A percentile compares a stretch with the other conserved stretches of the same genome.
Evolutionary conservation across 2,329 filamentous ascomycete genomes (phyloP).

Genomic region (Monosporascus cannonballus): DNA sequence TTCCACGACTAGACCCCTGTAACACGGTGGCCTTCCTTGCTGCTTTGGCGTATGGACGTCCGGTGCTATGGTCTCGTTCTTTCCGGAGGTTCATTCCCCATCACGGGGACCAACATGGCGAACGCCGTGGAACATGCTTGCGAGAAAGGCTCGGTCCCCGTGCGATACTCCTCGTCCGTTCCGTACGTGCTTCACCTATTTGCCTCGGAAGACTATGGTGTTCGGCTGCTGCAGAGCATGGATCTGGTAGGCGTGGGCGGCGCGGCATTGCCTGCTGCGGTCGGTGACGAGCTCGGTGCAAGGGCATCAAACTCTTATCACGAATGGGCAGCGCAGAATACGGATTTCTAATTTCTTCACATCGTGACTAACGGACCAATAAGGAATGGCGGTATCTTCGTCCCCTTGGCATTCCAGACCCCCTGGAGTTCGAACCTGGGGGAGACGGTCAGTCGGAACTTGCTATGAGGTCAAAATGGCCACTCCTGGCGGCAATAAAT

Average conservation of each 20-base stretch:
- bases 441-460: constrained; percentile 43
- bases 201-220: constrained; percentile 33
- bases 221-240: constrained; percentile 43
- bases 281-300: constrained; percentile 48
- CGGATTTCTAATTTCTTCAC: constrained; percentile 58
- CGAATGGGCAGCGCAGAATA: constrained; percentile 62
- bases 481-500: constrained; percentile 52
- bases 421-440: constrained; percentile 41
- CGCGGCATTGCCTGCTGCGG: constrained; percentile 45
- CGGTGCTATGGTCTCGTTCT: constrained; percentile 54
- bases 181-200: constrained; percentile 53
- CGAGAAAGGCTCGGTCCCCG: constrained; percentile 13
- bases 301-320: constrained; percentile 51
- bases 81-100: constrained; percentile 50
- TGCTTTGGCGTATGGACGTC: constrained; percentile 57
- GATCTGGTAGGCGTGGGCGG: constrained; percentile 59
- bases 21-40: constrained; percentile 60
- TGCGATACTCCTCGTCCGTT: constrained; percentile 57
- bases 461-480: constrained; percentile 50
- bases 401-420: constrained; percentile 20
- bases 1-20: constrained; percentile 60
- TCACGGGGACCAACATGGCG: constrained; percentile 49
- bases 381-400: constrained; percentile 58
- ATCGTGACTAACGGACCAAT: constrained; percentile 47
- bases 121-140: constrained; percentile 37